These are phyloP conservation scores for Pyrenula aspistea DNA, from an alignment of 495 filamentous ascomycete species.

Conservation along the genomic window DNA sequence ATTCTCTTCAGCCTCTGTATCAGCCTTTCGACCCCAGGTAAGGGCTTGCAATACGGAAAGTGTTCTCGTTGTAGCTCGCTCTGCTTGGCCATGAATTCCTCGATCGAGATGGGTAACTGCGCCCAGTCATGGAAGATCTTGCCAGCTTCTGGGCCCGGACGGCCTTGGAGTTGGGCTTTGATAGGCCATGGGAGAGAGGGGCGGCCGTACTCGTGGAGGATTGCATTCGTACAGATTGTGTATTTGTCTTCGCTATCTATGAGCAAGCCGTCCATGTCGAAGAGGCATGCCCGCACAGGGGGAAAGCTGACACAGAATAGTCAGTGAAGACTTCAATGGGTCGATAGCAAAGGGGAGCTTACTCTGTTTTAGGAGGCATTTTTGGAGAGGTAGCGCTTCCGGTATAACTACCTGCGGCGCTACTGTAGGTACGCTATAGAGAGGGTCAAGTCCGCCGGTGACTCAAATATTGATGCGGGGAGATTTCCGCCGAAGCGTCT, in stretches of 20 bases:
- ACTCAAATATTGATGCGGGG: too few relatives aligned
- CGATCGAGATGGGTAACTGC: conserved; percentile 17
- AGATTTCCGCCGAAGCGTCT: too few relatives aligned
- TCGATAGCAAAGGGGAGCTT: neutral
- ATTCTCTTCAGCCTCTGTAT: conserved; percentile 33
- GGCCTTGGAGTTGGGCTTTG: conserved; percentile 92
- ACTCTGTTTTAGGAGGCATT: conserved; percentile 9
- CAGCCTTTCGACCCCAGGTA: conserved; percentile 23
- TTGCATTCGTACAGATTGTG: conserved; percentile 66
- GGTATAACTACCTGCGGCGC: too few relatives aligned
- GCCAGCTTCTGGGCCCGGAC: conserved; percentile 33
- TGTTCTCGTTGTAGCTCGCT: conserved; percentile 8
- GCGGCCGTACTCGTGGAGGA: conserved; percentile 62
- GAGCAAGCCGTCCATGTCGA: conserved; percentile 97
- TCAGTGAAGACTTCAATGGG: too few relatives aligned
- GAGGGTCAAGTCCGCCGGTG: too few relatives aligned
- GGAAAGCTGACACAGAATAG: conserved; percentile 54
- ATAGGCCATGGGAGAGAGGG: conserved; percentile 76
- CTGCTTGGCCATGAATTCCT: conserved; percentile 20
- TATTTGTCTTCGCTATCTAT: conserved; percentile 92
- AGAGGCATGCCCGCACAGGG: conserved; percentile 81
- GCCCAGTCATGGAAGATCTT: conserved; percentile 26
- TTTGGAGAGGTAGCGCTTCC: too few relatives aligned
- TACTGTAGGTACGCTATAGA: too few relatives aligned
- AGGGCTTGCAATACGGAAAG: conserved; percentile 17